phyloP scores from a whole-genome alignment of 2,329 filamentous ascomycete species.

The Arthrobotrys sinensis region DNA sequence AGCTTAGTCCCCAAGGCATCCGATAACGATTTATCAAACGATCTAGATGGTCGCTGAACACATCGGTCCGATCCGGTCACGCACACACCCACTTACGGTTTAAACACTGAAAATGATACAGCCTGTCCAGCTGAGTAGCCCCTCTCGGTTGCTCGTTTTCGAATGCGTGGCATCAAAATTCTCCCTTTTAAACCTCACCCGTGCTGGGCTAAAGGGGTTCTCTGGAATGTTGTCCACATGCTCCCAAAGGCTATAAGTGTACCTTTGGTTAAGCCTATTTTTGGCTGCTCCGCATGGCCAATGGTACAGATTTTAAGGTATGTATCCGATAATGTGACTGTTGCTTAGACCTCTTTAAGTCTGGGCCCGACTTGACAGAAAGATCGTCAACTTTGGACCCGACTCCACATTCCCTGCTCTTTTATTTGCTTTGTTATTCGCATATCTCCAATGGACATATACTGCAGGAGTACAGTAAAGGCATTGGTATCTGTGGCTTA shows the following conservation, averaged over 20 bases:
- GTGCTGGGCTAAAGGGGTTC: neutral
- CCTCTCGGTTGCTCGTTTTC: slow-evolving; percentile 1
- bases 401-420: slow-evolving; percentile 8
- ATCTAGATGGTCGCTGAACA: slow-evolving; percentile 21
- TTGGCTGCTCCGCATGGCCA: slow-evolving; percentile 41
- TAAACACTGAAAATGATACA: neutral
- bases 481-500: slow-evolving; percentile 31
- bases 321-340: slow-evolving; percentile 6
- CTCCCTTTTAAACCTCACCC: slow-evolving; percentile 19
- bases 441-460: slow-evolving; percentile 19
- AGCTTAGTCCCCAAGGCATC: slow-evolving; percentile 12
- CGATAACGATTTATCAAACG: neutral
- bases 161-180: slow-evolving; percentile 17
- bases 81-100: slow-evolving; percentile 4
- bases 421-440: slow-evolving; percentile 34
- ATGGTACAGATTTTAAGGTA: slow-evolving; percentile 32
- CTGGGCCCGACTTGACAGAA: slow-evolving; percentile 12
- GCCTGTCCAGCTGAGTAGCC: slow-evolving; percentile 15
- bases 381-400: neutral
- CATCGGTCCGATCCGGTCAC: slow-evolving; percentile 35
- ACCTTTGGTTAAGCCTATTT: slow-evolving; percentile 54
- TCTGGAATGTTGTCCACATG: slow-evolving; percentile 60
- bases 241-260: slow-evolving; percentile 25
- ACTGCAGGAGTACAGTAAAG: neutral
- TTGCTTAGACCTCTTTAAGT: slow-evolving; percentile 8